These are phyloP conservation scores for Tuber borchii DNA, from an alignment of 495 filamentous ascomycete genomes.

Conservation along the genomic window DNA sequence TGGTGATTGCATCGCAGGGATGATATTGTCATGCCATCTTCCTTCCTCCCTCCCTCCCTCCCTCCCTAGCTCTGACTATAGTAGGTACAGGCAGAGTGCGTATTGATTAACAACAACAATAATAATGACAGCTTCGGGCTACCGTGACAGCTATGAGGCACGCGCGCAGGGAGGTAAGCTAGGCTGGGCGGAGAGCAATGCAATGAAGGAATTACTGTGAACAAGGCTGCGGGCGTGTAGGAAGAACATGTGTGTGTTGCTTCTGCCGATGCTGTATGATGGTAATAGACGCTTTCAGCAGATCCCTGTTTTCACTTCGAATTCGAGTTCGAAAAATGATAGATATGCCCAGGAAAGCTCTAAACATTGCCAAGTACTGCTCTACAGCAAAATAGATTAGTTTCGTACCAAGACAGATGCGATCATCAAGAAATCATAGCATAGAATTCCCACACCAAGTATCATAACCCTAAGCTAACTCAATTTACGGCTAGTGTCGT, in stretches of 20 bases:
- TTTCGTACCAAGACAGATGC: too few relatives aligned
- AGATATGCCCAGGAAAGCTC: too few relatives aligned
- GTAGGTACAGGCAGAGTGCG: not conserved
- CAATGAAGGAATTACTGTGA: not conserved
- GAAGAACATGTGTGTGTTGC: not conserved
- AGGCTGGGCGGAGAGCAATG: not conserved
- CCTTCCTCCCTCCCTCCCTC: not conserved
- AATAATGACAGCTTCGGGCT: not conserved
- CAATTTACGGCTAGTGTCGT: too few relatives aligned
- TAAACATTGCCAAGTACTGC: too few relatives aligned
- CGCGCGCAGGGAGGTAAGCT: not conserved
- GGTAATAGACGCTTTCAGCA: too few relatives aligned
- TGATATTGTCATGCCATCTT: not conserved
- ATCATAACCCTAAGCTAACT: too few relatives aligned
- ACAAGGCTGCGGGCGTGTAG: not conserved
- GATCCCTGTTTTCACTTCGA: too few relatives aligned
- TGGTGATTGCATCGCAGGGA: not conserved
- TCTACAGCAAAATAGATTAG: too few relatives aligned
- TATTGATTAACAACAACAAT: not conserved
- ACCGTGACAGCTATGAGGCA: not conserved
- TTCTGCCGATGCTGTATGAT: not conserved
- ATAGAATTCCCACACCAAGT: too few relatives aligned
- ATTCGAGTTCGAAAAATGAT: too few relatives aligned
- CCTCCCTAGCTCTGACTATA: not conserved
- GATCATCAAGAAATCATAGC: too few relatives aligned